These are phyloP conservation scores for Lactifluus volemus DNA, from an alignment of 768 basidiomycete species.

Conservation along the genomic window DNA sequence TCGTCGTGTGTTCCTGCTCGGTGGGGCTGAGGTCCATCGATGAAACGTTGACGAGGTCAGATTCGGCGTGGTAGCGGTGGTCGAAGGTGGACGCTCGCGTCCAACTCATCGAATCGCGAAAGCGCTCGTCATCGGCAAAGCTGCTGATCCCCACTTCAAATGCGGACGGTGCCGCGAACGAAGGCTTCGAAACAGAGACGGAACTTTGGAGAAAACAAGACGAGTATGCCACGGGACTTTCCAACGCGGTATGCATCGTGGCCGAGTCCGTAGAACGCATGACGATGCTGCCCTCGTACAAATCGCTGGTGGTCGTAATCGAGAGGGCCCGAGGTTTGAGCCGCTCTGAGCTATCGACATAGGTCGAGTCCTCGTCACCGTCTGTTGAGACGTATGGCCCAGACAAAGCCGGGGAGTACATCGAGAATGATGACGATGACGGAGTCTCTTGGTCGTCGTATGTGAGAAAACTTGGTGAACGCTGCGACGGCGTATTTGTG, in stretches of 20 bases:
- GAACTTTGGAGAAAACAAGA: conserved; percentile 12
- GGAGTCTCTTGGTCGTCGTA: conserved; percentile 20
- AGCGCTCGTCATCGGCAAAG: conserved; percentile 14
- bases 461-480: conserved; percentile 15
- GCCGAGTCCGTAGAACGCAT: conserved; percentile 17
- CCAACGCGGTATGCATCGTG: conserved; percentile 20
- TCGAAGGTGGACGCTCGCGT: conserved; percentile 14
- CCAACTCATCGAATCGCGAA: conserved; percentile 21
- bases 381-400: conserved; percentile 13
- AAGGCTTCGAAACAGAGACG: conserved; percentile 14
- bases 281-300: conserved; percentile 17
- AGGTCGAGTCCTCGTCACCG: conserved; percentile 15
- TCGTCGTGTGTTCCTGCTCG: conserved; percentile 11
- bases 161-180: conserved; percentile 12
- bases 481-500: conserved; percentile 8
- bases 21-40: conserved; percentile 17
- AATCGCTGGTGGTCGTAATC: conserved; percentile 8
- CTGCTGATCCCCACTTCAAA: conserved; percentile 20
- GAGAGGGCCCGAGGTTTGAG: conserved; percentile 10
- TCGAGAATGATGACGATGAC: conserved; percentile 19
- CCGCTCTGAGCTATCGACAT: conserved; percentile 4
- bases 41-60: conserved; percentile 12
- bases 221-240: conserved; percentile 13
- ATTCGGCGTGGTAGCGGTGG: conserved; percentile 3
- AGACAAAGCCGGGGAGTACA: conserved; percentile 20